A percentile compares a stretch with the other conserved stretches of the same genome.
These are phyloP conservation scores for Letharia lupina DNA, from an alignment of 495 filamentous ascomycete species.

Conservation along the genomic window DNA sequence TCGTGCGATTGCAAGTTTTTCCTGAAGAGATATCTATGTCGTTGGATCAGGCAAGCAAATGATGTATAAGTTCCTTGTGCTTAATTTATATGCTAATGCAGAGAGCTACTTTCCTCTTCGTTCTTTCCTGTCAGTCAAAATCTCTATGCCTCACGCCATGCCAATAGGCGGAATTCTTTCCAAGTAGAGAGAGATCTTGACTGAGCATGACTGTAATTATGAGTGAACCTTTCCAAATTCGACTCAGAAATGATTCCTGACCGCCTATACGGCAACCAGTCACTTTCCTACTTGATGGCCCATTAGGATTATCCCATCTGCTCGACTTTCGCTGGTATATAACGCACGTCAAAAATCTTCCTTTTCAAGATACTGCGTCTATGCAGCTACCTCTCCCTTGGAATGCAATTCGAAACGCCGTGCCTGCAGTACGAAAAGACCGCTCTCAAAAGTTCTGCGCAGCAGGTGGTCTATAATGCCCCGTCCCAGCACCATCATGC, in stretches of 20 bases:
- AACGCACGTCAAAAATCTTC: background rate
- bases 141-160: background rate
- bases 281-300: background rate
- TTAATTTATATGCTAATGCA: background rate
- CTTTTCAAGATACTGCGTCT: background rate
- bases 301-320: background rate
- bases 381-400: background rate
- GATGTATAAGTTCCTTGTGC: background rate
- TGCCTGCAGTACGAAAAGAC: background rate
- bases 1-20: background rate
- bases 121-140: background rate
- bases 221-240: background rate
- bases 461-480: background rate
- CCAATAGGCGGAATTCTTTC: background rate
- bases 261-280: background rate
- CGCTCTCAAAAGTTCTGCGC: conserved; percentile 7
- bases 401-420: background rate
- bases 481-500: background rate
- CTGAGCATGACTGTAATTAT: background rate
- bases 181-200: background rate
- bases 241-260: background rate
- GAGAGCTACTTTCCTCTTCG: background rate
- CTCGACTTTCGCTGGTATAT: background rate
- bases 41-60: background rate
- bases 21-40: background rate